Evolutionary conservation across 2,329 filamentous ascomycete genomes (phyloP), one percentile per base, ranked within the genome.

Genomic region (Cryphonectria radicalis): DNA sequence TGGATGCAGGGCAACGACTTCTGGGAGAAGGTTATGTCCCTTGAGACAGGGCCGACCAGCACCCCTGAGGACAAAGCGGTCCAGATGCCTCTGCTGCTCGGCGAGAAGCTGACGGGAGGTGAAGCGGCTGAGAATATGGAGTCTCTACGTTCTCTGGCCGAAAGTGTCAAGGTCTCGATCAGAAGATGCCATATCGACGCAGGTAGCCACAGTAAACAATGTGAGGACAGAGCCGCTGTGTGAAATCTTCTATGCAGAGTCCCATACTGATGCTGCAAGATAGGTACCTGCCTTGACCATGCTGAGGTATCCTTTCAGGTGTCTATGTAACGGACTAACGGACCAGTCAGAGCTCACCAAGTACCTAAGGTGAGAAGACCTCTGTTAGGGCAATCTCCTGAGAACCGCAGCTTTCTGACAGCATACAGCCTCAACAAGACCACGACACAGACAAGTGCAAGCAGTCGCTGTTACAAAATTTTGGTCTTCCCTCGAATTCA

Each of bases 1-100:
- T 55, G 37, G 22, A 69, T 67, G 35, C 73, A 73, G 19, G 7
- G 22, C n/a, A 10, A 53, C 10, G 7, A 53, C 4, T 53, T 53
- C 50, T 6, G 4, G 4, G 25, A 8, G 6, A 10, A 42, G 32
- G 13, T 40, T 17, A 22, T 10, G 5, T 5, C 35, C 32, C 32
- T 32, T 32, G 7, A 22, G 28, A 22, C 32, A 62, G 28, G 7
- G 35, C 32, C 14, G 28, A 2, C 22, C 25, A 8, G 4, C 35
- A n/a, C 2, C 1, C 22, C 3, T 7, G 50, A 53, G 7, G 32
- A 42, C 35, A 42, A 11, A 35, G 3, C 42, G 13, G 19, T 63
- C 17, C 59, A 14, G 19, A 19, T 63, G 14, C 35, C 59, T 35
- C 37, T 63, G 59, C n/a, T 40, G 5, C 35, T 63, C 3, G 4